These are phyloP conservation scores for Poa pratensis DNA, from an alignment of 176 grass and related monocot species.

Conservation along the genomic window DNA sequence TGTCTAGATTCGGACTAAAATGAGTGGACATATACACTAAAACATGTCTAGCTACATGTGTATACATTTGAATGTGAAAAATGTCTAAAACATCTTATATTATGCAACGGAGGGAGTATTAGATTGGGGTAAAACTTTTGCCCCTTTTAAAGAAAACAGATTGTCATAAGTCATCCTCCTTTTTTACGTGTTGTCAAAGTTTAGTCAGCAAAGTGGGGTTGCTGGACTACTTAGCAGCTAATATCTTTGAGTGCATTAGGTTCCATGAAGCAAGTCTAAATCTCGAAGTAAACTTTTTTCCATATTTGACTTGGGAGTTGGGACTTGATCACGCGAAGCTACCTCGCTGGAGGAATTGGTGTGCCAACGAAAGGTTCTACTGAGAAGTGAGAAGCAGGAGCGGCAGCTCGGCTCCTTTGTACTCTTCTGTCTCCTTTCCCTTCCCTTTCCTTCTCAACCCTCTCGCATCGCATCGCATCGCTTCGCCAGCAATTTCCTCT, in stretches of 20 bases:
- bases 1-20: too few species aligned
- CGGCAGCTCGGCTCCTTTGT: constrained; percentile 15
- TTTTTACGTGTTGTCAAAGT: neutral
- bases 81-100: too few species aligned
- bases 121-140: too few species aligned
- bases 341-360: neutral
- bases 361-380: neutral
- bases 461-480: neutral
- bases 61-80: too few species aligned
- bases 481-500: neutral
- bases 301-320: neutral
- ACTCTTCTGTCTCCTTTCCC: neutral
- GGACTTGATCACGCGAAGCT: constrained; percentile 1
- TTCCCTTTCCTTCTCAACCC: neutral
- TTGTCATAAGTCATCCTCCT: neutral
- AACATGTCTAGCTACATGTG: too few species aligned
- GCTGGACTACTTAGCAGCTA: neutral
- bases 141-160: too few species aligned
- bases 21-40: too few species aligned
- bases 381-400: neutral
- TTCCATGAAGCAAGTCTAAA: neutral
- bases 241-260: neutral
- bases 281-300: neutral
- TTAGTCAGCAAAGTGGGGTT: neutral
- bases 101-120: too few species aligned